These are phyloP conservation scores for Edaphochlamys debaryana DNA, from an alignment of 139 green algal genomes.

Conservation along the genomic window DNA sequence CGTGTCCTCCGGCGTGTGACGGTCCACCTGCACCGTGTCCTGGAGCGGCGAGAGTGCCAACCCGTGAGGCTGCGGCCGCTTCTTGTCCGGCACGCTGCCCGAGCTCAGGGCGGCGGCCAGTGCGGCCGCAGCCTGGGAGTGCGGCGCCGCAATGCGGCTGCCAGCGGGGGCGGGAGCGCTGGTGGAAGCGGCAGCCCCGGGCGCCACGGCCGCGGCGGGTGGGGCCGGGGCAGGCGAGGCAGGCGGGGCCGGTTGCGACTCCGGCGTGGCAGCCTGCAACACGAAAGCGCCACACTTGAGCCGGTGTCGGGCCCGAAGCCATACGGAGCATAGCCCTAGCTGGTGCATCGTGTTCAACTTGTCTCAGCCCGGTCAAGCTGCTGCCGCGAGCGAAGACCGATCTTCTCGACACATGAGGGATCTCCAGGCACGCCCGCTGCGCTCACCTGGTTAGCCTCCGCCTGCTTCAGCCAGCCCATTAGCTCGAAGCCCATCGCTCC, in stretches of 20 bases:
- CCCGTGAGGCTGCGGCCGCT: slow-evolving; percentile 11
- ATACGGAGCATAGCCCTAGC: no score
- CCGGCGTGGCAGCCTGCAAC: no score
- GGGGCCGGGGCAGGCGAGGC: neutral
- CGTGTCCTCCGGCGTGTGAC: neutral
- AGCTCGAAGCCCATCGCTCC: slow-evolving; percentile 10
- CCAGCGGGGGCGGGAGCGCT: neutral
- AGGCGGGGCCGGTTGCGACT: no score
- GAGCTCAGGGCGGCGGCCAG: slow-evolving; percentile 40
- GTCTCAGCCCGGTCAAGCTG: no score
- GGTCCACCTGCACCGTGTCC: slow-evolving; percentile 10
- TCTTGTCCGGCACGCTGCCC: slow-evolving; percentile 35
- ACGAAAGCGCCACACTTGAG: no score
- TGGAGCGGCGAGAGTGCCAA: neutral
- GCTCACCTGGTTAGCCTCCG: no score
- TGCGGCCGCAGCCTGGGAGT: slow-evolving; percentile 34
- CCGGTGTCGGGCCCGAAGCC: no score
- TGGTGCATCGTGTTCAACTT: no score
- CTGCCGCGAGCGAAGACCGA: no score
- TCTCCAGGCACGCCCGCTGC: no score
- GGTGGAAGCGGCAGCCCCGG: neutral
- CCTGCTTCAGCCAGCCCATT: slow-evolving; percentile 34
- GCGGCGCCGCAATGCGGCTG: slow-evolving; percentile 3
- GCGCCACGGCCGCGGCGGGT: neutral
- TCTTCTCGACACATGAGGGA: no score